Percentiles rank a stretch among this genome's conserved stretches.
These are phyloP conservation scores for Plasmodium fragile DNA, from an alignment of 169 alveolate genomes.

Conservation along the genomic window DNA sequence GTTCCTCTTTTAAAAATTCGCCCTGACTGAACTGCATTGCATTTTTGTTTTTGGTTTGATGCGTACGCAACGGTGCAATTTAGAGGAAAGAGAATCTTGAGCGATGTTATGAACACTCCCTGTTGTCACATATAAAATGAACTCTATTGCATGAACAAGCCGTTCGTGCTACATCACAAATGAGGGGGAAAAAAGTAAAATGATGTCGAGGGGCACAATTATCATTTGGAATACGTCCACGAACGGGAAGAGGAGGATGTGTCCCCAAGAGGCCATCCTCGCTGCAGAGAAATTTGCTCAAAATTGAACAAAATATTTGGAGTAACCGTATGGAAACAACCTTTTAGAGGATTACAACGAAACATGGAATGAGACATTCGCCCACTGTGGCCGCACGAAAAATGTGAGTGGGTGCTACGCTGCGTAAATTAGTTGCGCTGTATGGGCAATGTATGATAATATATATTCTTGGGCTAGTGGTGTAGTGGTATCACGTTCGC, in stretches of 20 bases:
- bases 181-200: neutral
- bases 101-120: neutral
- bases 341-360: neutral
- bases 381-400: neutral
- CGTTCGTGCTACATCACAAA: neutral
- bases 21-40: neutral
- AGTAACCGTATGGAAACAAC: neutral
- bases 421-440: neutral
- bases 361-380: neutral
- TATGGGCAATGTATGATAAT: neutral
- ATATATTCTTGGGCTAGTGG: constrained; percentile 90
- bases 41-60: neutral
- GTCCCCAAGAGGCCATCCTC: neutral
- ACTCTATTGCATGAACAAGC: neutral
- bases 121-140: neutral
- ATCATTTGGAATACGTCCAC: neutral
- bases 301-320: neutral
- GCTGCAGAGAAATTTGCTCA: neutral
- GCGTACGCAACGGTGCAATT: neutral
- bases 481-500: constrained; percentile 98
- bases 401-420: neutral
- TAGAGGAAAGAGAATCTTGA: neutral
- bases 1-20: neutral
- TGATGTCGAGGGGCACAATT: neutral
- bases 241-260: neutral